Percentiles rank a stretch among this genome's conserved stretches.
These are phyloP conservation scores for Bryoerythrophyllum caledonicum DNA, from an alignment of 225 moss, liverwort and hornwort genomes.

Conservation along the genomic window DNA sequence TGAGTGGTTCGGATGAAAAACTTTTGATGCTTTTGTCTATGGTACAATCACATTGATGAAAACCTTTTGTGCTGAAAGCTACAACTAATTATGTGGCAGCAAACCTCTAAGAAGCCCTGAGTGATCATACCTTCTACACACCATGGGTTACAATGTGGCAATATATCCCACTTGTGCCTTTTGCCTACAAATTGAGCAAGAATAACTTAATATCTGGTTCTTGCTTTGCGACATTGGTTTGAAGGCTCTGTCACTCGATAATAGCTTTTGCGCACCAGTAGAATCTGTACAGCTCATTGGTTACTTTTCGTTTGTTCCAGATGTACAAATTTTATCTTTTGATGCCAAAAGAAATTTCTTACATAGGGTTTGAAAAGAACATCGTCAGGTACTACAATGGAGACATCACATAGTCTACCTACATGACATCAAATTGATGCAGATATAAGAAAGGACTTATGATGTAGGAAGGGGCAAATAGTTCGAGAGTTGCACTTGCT, in stretches of 20 bases:
- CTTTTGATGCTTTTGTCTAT: no score
- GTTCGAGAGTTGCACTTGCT: no score
- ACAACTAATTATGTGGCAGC: constrained; percentile 28
- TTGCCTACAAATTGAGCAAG: constrained; percentile 14
- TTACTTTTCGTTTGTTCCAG: background rate
- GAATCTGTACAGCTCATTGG: background rate
- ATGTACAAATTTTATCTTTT: background rate
- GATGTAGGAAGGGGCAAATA: no score
- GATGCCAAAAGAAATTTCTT: no score
- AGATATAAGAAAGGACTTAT: no score
- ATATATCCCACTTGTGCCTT: constrained; percentile 14
- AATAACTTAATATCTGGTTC: background rate
- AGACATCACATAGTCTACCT: no score
- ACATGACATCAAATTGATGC: no score
- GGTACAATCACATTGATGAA: constrained; percentile 14
- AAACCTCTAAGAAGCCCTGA: constrained; percentile 54
- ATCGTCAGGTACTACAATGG: no score
- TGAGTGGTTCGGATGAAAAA: no score
- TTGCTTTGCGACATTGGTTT: constrained; percentile 29
- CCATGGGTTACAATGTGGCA: background rate
- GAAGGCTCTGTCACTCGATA: background rate
- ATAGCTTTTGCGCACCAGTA: constrained; percentile 32
- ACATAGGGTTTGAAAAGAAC: no score
- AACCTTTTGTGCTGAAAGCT: constrained; percentile 17
- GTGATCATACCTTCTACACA: constrained; percentile 1